Base-by-base conservation (phyloP, 2,329 filamentous ascomycete species). In the Tothia fuscella region DNA sequence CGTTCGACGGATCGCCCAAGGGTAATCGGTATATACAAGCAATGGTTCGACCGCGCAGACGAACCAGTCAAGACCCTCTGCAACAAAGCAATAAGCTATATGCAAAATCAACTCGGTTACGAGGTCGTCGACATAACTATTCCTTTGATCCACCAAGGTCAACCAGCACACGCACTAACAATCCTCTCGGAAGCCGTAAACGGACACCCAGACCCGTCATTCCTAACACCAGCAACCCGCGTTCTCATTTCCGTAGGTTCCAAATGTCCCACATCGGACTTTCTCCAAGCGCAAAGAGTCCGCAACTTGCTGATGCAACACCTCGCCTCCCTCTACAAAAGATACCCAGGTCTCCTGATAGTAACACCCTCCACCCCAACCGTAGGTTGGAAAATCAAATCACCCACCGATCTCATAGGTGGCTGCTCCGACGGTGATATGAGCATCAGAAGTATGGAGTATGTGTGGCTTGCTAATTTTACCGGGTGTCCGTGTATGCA, bases 401-500 rank as follows among this genome's bases (percentile, higher is more conserved):
- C 82, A 30, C 65, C 77, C 13, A 64, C 64, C n/a, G 78, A 87
- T 52, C 56, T 77, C 4, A 50, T 55, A 6, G 62, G 67, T 35
- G 88, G 88, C 2, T 66, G 85, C 49, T 79, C 71, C 28, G 81
- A 95, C 57, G 79, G 71, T 0, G 86, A 91, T 56, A 67, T 64
- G 46, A 78, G 76, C 13, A 65, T 93, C n/a, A 67, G 73, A 20
- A 83, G 75, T 54, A 93, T 94, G 85, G 76, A 80, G 58, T 94
- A 85, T 60, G 78, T 83, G 13, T 93, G 82, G 73, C 61, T 93
- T 26, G 82, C 87, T 5, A 95, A 95, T 60, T 79, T 86, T 51
- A 76, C 71, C 0, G 88, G 88, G 0, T 78, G 79, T 37, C 88
- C 88, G 1, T 77, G 83, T 1, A 72, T 93, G 10, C 77, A 68